Evolutionary conservation across 2,329 filamentous ascomycete genomes (phyloP).

Genomic region (Aplosporella prunicola): DNA sequence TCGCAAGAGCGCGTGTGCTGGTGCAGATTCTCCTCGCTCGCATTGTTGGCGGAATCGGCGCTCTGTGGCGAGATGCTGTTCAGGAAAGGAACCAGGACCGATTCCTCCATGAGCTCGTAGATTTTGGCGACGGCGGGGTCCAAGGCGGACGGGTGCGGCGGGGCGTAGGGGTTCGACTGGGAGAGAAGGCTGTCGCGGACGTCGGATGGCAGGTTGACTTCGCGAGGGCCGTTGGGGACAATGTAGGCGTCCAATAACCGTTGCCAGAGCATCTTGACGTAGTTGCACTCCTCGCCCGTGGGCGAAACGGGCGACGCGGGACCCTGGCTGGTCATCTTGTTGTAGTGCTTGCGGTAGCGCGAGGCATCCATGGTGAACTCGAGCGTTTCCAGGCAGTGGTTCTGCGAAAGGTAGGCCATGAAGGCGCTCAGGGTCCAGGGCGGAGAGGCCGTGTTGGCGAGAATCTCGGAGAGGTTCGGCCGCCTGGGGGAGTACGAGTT

Average conservation of each 20-base stretch:
- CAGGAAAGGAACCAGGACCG: constrained; percentile 83
- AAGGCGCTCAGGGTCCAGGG: constrained; percentile 90
- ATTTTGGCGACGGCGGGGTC: constrained; percentile 80
- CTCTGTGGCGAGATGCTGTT: constrained; percentile 51
- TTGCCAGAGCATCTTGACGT: constrained; percentile 74
- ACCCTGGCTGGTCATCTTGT: constrained; percentile 46
- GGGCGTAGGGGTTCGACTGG: constrained; percentile 49
- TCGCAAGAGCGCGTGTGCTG: constrained; percentile 33
- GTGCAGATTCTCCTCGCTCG: constrained; percentile 30
- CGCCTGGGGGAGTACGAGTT: constrained; percentile 48
- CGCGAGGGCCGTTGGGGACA: constrained; percentile 69
- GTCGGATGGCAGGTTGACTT: constrained; percentile 81
- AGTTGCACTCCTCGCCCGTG: constrained; percentile 51
- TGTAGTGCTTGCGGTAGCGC: constrained; percentile 64
- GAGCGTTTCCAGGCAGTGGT: constrained; percentile 91
- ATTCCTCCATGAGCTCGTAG: constrained; percentile 96
- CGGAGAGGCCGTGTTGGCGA: constrained; percentile 73
- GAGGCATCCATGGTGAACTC: constrained; percentile 95
- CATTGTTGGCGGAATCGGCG: constrained; percentile 33
- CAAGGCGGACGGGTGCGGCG: constrained; percentile 64
- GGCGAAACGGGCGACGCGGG: constrained; percentile 39
- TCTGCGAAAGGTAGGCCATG: constrained; percentile 93
- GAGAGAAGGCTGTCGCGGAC: constrained; percentile 73
- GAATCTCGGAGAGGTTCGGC: constrained; percentile 76
- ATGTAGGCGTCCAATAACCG: constrained; percentile 87